Percentiles rank a stretch among this genome's conserved stretches.
phyloP scores from a whole-genome alignment of 2,329 filamentous ascomycete species.

The Nigrospora oryzae region DNA sequence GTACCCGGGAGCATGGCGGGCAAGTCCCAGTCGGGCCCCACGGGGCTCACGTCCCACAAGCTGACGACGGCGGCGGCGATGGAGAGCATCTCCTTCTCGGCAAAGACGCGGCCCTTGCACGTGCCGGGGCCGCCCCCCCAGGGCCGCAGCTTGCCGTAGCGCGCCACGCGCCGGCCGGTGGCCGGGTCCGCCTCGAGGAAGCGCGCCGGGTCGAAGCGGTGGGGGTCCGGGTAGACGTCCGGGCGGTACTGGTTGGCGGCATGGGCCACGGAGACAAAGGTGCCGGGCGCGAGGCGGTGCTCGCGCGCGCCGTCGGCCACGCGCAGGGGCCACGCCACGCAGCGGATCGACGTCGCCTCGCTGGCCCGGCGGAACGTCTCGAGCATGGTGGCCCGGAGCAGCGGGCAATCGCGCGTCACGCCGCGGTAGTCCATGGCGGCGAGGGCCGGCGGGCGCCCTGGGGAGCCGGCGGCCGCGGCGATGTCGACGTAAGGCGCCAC shows the following conservation, averaged over 20 bases:
- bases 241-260: constrained; percentile 12
- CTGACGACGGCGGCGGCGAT: constrained; percentile 5
- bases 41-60: constrained; percentile 8
- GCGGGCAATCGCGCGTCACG: constrained; percentile 6
- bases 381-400: constrained; percentile 7
- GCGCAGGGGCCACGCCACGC: constrained; percentile 3
- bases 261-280: constrained; percentile 6
- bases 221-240: constrained; percentile 12
- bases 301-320: constrained; percentile 4
- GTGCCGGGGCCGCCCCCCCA: constrained; percentile 7
- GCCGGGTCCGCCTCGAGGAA: constrained; percentile 11
- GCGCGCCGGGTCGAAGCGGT: constrained; percentile 16
- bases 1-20: constrained; percentile 6
- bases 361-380: constrained; percentile 7
- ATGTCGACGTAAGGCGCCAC: constrained; percentile 5
- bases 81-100: constrained; percentile 9
- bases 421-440: constrained; percentile 2
- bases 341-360: constrained; percentile 8
- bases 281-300: constrained; percentile 4
- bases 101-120: constrained; percentile 10
- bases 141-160: constrained; percentile 7
- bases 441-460: neutral
- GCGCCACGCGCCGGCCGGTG: constrained; percentile 1
- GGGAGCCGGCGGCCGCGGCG: neutral
- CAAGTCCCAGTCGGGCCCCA: constrained; percentile 4